Conservation (phyloP, 1,284 basidiomycete species). For the Papiliotrema flavescens region DNA sequence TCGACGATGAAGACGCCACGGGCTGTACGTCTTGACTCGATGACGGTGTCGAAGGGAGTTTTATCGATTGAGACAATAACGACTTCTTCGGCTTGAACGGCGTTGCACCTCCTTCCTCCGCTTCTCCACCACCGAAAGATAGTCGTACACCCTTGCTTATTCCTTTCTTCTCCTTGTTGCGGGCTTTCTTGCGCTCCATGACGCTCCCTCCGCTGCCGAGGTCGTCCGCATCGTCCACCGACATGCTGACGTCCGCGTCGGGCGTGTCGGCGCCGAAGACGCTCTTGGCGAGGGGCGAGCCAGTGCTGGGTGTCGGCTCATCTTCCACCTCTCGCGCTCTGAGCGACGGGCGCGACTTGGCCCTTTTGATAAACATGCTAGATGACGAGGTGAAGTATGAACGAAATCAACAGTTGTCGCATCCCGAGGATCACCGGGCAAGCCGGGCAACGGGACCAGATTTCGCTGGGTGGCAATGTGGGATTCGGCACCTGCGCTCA, state of each 20-base stretch:
- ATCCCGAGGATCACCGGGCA: neutral
- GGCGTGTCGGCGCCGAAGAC: slow-evolving; percentile 22
- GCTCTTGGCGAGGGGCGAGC: slow-evolving; percentile 28
- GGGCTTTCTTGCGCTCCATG: slow-evolving; percentile 42
- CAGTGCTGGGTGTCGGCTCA: slow-evolving; percentile 15
- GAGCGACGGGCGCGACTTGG: slow-evolving; percentile 37
- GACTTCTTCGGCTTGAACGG: slow-evolving; percentile 48
- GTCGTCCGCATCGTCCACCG: slow-evolving; percentile 15
- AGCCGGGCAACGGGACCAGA: neutral
- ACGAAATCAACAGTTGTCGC: neutral
- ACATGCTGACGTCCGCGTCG: neutral
- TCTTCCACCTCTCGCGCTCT: slow-evolving; percentile 33
- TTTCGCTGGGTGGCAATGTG: neutral
- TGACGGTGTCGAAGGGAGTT: slow-evolving; percentile 24
- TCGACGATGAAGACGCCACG: slow-evolving; percentile 52
- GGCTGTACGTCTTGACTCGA: slow-evolving; percentile 42
- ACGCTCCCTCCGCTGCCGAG: slow-evolving; percentile 29
- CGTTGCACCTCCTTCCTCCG: slow-evolving; percentile 15
- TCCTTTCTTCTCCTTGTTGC: slow-evolving; percentile 48
- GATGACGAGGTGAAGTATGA: neutral
- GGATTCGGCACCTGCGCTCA: no score
- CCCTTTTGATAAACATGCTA: slow-evolving; percentile 45
- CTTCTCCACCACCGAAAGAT: slow-evolving; percentile 68
- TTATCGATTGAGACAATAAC: slow-evolving; percentile 44
- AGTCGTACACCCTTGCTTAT: slow-evolving; percentile 49